Conservation (phyloP, 2,329 filamentous ascomycete genomes). For the Bipolaris cookei region DNA sequence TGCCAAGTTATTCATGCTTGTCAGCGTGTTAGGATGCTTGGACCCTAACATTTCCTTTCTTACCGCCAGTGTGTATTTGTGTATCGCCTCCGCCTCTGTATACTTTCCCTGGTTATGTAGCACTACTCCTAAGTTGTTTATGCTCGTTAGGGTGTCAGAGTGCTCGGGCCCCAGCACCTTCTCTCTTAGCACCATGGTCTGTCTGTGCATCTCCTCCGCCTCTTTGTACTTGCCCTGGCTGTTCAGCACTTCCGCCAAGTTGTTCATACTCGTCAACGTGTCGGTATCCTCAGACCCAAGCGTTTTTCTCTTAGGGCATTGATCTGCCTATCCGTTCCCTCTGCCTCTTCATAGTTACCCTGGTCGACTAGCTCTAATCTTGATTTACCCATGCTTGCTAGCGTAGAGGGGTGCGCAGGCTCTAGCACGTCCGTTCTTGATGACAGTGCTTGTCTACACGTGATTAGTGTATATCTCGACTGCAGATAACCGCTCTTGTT, state of each 20-base stretch:
- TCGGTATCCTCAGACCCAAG: constrained; percentile 1
- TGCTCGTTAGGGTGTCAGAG: not conserved
- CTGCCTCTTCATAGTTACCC: too few relatives aligned
- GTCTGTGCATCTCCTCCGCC: too few relatives aligned
- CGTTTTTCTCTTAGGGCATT: not conserved
- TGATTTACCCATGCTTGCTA: too few relatives aligned
- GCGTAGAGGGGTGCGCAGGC: too few relatives aligned
- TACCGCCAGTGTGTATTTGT: not conserved
- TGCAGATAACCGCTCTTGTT: too few relatives aligned
- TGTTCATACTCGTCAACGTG: not conserved
- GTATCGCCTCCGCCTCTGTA: not conserved
- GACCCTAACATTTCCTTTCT: constrained; percentile 5
- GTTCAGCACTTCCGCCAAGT: not conserved
- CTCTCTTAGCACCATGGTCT: too few relatives aligned
- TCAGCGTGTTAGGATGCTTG: not conserved
- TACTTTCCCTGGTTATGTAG: not conserved
- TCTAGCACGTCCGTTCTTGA: too few relatives aligned
- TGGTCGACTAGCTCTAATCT: too few relatives aligned
- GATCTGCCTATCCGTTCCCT: too few relatives aligned
- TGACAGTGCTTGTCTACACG: too few relatives aligned
- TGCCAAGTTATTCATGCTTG: not conserved
- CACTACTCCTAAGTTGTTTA: not conserved
- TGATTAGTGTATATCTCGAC: too few relatives aligned
- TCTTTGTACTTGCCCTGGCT: not conserved
- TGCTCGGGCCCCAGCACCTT: not conserved